Evolutionary conservation across 495 filamentous ascomycete species (phyloP).

Genomic region (Staphylotrichum tortipilum): DNA sequence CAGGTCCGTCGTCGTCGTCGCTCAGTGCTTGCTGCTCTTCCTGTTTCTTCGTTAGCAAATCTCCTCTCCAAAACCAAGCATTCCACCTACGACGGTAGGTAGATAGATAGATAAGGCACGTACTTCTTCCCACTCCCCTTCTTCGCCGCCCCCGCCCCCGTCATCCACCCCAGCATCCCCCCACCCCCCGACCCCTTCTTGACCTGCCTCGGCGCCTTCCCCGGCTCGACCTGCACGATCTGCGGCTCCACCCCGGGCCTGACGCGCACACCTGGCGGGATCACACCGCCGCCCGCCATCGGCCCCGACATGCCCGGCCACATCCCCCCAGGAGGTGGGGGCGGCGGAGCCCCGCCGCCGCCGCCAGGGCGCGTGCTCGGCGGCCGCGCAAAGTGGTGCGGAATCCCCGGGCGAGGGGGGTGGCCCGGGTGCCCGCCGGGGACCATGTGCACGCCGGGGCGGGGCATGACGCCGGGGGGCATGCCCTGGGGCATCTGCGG

Average conservation of each 20-base stretch:
- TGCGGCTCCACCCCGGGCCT: conserved; percentile 3
- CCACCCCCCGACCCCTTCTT: background rate
- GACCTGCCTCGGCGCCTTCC: conserved; percentile 6
- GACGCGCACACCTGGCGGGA: background rate
- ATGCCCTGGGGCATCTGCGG: conserved; percentile 3
- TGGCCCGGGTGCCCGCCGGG: background rate
- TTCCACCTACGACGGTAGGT: background rate
- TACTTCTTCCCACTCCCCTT: conserved; percentile 27
- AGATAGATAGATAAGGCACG: no score
- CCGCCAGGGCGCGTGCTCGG: conserved; percentile 11
- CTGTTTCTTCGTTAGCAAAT: no score
- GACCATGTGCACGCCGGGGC: background rate
- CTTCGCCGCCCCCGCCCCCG: conserved; percentile 27
- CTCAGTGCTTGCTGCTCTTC: no score
- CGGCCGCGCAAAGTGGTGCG: conserved; percentile 9
- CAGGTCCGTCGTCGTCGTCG: no score
- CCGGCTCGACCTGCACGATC: conserved; percentile 10
- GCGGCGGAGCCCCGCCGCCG: conserved; percentile 7
- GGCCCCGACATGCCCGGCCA: background rate
- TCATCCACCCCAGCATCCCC: conserved; percentile 32
- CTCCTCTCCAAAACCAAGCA: no score
- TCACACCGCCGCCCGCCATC: background rate
- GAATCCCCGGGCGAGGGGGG: background rate
- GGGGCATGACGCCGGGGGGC: conserved; percentile 11
- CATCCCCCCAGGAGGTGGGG: conserved; percentile 9